Evolutionary conservation across 139 green algal genomes (phyloP).

Genomic region (Volvox reticuliferus): DNA sequence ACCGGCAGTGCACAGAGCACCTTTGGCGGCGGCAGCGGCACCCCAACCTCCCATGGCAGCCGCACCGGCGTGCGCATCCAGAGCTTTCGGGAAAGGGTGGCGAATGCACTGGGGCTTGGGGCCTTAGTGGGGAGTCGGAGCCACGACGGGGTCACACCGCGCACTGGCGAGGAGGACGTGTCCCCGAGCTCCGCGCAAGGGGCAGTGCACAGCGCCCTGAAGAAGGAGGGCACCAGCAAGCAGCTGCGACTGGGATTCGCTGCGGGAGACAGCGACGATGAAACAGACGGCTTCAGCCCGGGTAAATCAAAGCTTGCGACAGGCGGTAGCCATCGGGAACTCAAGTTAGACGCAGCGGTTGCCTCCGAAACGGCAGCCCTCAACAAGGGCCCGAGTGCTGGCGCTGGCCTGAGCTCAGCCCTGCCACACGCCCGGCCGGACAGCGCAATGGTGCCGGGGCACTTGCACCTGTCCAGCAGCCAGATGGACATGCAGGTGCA

Average conservation of each 20-base stretch:
- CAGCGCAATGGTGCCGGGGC: not conserved
- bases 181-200: not conserved
- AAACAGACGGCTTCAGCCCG: not conserved
- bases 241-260: slow-evolving; percentile 4
- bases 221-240: slow-evolving; percentile 47
- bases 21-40: not conserved
- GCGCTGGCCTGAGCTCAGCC: no score
- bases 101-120: slow-evolving; percentile 3
- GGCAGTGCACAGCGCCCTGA: not conserved
- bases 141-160: not conserved
- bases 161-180: not conserved
- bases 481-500: not conserved
- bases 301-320: not conserved
- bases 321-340: not conserved
- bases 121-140: not conserved
- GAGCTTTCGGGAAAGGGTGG: slow-evolving; percentile 17
- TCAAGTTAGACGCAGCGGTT: not conserved
- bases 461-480: slow-evolving; percentile 6
- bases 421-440: not conserved
- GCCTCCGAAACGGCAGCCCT: no score
- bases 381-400: no score
- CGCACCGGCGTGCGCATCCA: not conserved
- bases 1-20: not conserved
- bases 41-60: not conserved
- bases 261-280: not conserved